Evolutionary conservation across 495 filamentous ascomycete species (phyloP), one percentile per base, ranked within the genome.

Genomic region (Neurospora sp.): DNA sequence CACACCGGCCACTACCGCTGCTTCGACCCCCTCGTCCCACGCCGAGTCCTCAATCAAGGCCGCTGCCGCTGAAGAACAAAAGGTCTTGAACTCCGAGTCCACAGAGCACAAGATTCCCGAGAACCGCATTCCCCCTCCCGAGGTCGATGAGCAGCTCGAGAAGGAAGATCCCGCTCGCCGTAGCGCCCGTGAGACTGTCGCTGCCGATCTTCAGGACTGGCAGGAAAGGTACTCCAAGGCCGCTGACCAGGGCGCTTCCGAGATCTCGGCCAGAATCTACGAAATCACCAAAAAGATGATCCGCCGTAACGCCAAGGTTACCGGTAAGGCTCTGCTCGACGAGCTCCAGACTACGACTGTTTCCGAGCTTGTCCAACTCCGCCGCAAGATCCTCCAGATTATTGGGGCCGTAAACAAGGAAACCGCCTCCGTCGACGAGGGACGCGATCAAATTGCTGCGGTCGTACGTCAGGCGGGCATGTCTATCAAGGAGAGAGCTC

Each of bases 191-290:
- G 88, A 91, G 76, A 90, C 89, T 42, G 90, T 97, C 71, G 86
- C 89, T 9, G 87, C 89, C 18, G 96, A 98, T 80, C 86, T 99
- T 44, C 82, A 88, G 68, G 83, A 85, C 44, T 98, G 94, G 94
- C 90, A 97, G 80, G 86, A 88, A 48, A 93, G 96, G 75, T 98
- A 98, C 80, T 86, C 91, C 31, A 88, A 89, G 72, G 93, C 93
- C 9, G 92, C 91, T 27, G 90, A 94, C 68, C 92, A 94, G 76
- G 94, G 93, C 9, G 86, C 92, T 39, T 85, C 86, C 38, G 91
- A 97, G 74, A 94, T 99, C 72, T 89, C 94, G 35, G 84, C 87
- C 1, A 87, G 87, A n/a, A 88, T 95, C 48, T 83, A 93, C 69
- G 81, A 90, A 44, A 91, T 87, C 41, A 78, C 81, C 85, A 89